A percentile compares a stretch with the other conserved stretches of the same genome.
phyloP scores from a whole-genome alignment of 129 eudicot genomes.

The Arctium minus region DNA sequence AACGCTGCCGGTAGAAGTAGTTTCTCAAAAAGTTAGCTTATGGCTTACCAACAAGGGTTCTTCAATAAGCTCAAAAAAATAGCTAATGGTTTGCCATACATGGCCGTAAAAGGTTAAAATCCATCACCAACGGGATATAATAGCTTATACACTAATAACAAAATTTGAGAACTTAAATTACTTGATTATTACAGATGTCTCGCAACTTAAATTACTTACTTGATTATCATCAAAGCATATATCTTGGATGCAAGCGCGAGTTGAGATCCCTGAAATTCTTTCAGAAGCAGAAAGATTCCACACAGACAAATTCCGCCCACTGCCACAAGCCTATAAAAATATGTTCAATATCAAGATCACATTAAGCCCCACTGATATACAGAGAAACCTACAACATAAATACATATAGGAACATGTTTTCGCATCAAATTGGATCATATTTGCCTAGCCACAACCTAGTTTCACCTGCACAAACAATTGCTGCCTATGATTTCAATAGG shows the following conservation, averaged over 20 bases:
- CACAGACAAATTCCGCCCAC: slow-evolving; percentile 62
- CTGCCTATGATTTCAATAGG: neutral
- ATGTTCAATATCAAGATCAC: neutral
- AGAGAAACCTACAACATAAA: neutral
- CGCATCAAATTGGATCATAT: neutral
- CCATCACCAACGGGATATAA: neutral
- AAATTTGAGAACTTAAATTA: too few relatives aligned
- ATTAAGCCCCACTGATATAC: neutral
- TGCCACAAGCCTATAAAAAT: slow-evolving; percentile 71
- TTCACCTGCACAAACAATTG: neutral
- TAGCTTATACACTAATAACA: too few relatives aligned
- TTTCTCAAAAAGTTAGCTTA: neutral
- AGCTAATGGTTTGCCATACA: too few relatives aligned
- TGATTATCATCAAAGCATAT: slow-evolving; percentile 77
- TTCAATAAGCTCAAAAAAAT: neutral
- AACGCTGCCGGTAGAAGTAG: neutral
- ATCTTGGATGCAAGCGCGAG: slow-evolving; percentile 70
- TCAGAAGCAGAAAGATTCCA: slow-evolving; percentile 96
- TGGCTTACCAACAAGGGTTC: neutral
- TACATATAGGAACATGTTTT: neutral
- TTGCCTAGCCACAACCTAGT: neutral
- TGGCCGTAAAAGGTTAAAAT: too few relatives aligned
- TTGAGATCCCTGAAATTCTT: slow-evolving; percentile 49
- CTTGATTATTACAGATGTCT: neutral
- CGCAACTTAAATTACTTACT: slow-evolving; percentile 30